Evolutionary conservation across 257 asterid species (phyloP), one percentile per base, ranked within the genome.

Genomic region (Datura wrightii): DNA sequence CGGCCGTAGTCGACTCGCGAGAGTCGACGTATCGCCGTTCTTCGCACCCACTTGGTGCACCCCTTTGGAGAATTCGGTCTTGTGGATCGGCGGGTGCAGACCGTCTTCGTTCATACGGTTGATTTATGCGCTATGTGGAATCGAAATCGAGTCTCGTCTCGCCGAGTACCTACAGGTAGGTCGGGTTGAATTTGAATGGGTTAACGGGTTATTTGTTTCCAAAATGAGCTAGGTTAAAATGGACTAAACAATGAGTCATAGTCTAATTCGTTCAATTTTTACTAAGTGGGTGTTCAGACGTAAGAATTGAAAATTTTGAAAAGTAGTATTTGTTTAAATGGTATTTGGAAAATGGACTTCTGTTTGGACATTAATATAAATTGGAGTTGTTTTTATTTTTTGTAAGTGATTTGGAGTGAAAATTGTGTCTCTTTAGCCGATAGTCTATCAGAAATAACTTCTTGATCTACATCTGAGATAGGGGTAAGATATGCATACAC

Each of bases 31-130:
- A 9, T 82, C 76, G 4, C 85, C 83, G 5, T 86, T 58, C 81
- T 87, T 78, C 10, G 85, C 87, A 2, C 89, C 92, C 10, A 50
- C 84, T 5, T 89, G 93, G 93, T 87, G 93, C 82, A 79, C 87
- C 10, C 84, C 90, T 0, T 70, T 87, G 0, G 93, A 89, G 65
- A 88, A 86, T 10, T 87, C 91, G 4, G 80, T 84, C 79, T 4
- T 89, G 3, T 90, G 91, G 91, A 84, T 86, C 3, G 92, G 90
- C 0, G 92, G 92, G 6, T 90, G 93, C 83, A 74, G 91, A 60
- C 90, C 93, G 0, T 87, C 91, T 16, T 85, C 88, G 5, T 90
- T 80, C n/a, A 81, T 89, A 6, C 83, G 89, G 36, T 82, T 87
- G 5, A 41, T 88, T 52, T 90, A 87, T 0, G 85, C 86, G 5